These are phyloP conservation scores for Boletus vermiculosoides DNA, from an alignment of 768 basidiomycete species.

Conservation along the genomic window DNA sequence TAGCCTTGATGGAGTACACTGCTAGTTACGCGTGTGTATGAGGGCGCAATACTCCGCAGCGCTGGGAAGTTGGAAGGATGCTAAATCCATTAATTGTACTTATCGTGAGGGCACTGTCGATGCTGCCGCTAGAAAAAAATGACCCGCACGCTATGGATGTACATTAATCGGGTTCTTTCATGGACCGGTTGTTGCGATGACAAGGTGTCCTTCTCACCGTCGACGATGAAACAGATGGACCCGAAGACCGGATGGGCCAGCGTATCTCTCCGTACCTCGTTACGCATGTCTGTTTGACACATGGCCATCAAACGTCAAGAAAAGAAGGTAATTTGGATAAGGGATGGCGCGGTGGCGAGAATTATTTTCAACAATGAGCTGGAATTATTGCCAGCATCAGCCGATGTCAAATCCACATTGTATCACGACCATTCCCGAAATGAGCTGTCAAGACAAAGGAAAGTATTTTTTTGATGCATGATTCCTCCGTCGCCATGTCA, in stretches of 20 bases:
- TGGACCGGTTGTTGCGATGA: conserved; percentile 14
- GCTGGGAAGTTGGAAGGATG: neutral
- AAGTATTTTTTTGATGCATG: neutral
- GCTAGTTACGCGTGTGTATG: neutral
- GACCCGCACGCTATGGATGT: neutral
- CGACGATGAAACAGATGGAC: conserved; percentile 28
- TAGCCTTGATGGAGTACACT: conserved; percentile 16
- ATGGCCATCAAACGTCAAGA: conserved; percentile 30
- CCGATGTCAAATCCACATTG: conserved; percentile 25
- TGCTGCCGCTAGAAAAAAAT: neutral
- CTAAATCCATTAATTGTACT: neutral
- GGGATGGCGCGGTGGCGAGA: conserved; percentile 10
- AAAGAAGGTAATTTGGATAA: conserved; percentile 9
- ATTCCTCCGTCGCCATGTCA: neutral
- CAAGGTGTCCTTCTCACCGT: conserved; percentile 11
- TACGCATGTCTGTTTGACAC: conserved; percentile 20
- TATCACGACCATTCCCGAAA: conserved; percentile 17
- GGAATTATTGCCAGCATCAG: conserved; percentile 13
- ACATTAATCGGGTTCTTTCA: neutral
- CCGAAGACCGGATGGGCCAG: conserved; percentile 1
- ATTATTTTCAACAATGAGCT: conserved; percentile 28
- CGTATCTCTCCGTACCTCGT: conserved; percentile 21
- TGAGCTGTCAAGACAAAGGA: conserved; percentile 22
- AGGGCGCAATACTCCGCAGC: neutral
- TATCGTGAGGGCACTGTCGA: conserved; percentile 6